These are phyloP conservation scores for Protomyces pachydermus DNA, from an alignment of 1,139 yeast species.

Conservation along the genomic window DNA sequence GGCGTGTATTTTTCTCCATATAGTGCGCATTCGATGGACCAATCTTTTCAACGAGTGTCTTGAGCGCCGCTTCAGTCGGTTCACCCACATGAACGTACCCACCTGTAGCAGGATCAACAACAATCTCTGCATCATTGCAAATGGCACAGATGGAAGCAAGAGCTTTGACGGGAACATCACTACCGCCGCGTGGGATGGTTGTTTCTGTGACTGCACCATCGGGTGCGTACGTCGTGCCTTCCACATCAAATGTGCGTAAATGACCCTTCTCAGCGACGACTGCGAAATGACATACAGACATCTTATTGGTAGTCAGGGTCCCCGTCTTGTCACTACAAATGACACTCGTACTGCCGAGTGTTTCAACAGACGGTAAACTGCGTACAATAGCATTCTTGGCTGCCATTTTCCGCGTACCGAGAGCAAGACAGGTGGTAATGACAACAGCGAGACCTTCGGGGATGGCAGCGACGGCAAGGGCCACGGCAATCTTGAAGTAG, in stretches of 20 bases:
- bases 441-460: slow-evolving; percentile 51
- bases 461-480: slow-evolving; percentile 51
- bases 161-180: slow-evolving; percentile 36
- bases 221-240: slow-evolving; percentile 44
- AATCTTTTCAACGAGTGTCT: slow-evolving; percentile 37
- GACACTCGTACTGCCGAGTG: slow-evolving; percentile 44
- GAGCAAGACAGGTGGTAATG: slow-evolving; percentile 50
- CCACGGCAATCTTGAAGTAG: slow-evolving; percentile 50
- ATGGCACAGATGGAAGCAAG: slow-evolving; percentile 37
- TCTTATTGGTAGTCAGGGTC: slow-evolving; percentile 51
- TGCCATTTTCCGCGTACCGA: slow-evolving; percentile 51
- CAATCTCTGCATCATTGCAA: slow-evolving; percentile 41
- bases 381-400: slow-evolving; percentile 49
- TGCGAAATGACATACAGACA: slow-evolving; percentile 40
- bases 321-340: slow-evolving; percentile 73
- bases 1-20: slow-evolving; percentile 27
- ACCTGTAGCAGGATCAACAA: slow-evolving; percentile 33
- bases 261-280: slow-evolving; percentile 43
- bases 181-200: slow-evolving; percentile 39
- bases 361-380: slow-evolving; percentile 42
- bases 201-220: slow-evolving; percentile 42
- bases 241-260: slow-evolving; percentile 44
- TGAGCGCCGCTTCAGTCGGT: slow-evolving; percentile 42
- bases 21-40: slow-evolving; percentile 28
- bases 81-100: slow-evolving; percentile 40